These are phyloP conservation scores for Aspergillus sp. DNA, from an alignment of 2,329 filamentous ascomycete species.

Conservation along the genomic window DNA sequence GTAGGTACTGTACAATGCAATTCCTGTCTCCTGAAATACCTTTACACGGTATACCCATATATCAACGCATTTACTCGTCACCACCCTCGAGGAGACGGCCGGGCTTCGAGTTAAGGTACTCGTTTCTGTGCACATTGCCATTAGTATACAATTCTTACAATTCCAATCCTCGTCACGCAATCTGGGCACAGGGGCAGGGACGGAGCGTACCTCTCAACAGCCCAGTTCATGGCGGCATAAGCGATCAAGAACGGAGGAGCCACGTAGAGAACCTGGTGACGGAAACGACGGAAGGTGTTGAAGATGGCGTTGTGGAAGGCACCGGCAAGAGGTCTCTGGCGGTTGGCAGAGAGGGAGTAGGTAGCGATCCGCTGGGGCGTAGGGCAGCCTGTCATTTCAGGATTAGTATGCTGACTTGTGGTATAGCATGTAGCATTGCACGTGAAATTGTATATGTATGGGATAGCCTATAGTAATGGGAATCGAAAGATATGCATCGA, in stretches of 20 bases:
- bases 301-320: conserved; percentile 76
- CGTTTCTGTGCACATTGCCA: conserved; percentile 33
- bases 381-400: conserved; percentile 22
- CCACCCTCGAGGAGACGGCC: conserved; percentile 33
- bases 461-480: no score
- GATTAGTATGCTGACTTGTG: background rate
- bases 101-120: conserved; percentile 47
- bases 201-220: conserved; percentile 68
- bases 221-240: conserved; percentile 86
- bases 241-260: conserved; percentile 68
- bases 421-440: background rate
- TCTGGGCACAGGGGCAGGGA: background rate
- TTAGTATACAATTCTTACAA: background rate
- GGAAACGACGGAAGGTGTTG: conserved; percentile 87
- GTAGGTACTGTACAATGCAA: conserved; percentile 38
- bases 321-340: conserved; percentile 79
- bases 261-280: conserved; percentile 82
- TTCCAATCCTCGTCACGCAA: no score
- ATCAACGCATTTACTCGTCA: conserved; percentile 23
- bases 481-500: no score
- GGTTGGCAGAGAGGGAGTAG: conserved; percentile 79
- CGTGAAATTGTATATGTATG: no score
- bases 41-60: background rate
- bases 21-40: conserved; percentile 4
- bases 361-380: conserved; percentile 52